Base-by-base conservation (phyloP, 129 eudicot species). In the Helichrysum umbraculigerum region DNA sequence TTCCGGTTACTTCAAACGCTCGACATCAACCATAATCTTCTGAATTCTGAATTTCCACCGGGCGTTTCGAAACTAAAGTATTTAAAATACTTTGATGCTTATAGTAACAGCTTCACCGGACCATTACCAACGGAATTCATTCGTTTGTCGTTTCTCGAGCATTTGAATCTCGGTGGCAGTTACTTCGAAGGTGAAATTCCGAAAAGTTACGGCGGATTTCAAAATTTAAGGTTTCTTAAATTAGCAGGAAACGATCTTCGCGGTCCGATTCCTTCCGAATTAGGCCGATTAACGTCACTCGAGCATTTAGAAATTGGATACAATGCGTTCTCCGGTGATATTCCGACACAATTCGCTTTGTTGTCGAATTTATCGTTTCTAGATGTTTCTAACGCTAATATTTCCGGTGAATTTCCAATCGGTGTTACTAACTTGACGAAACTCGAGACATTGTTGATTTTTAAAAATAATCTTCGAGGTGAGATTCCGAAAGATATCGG, bases 141-240 rank as follows among this genome's bases (percentile, higher is more conserved):
- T 62, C 62, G 76, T 57, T 86, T 87, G 65, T 65, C 70, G 64
- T 77, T 72, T 70, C 94, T 95, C 8, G 92, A 89, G 85, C 85
- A 84, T 78, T 76, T 95, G 7, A 91, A 95, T 78, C 89, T 95
- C 28, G 97, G 97, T 12, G 99, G 99, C 44, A 89, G 99, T 88
- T 95, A 89, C 82, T 95, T 95, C 9, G 80, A 85, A 1, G 96
- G 97, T 28, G 75, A 42, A 62, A 91, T 95, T 76, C 99, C 99
- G 0, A 11, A 80, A 15, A 75, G 78, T 52, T 95, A 89, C 25
- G 97, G 96, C 6, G 71, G 69, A 52, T 79, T 95, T 41, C 79
- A 73, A 9, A 79, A 71, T 47, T 81, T 95, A 21, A 89, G 82
- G 60, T 87, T 83, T 71, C 68, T 95, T 2, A 37, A 87, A 57